Base-by-base conservation (phyloP, 2,329 filamentous ascomycete species). In the Hymenotorrendiella dingleyae region DNA sequence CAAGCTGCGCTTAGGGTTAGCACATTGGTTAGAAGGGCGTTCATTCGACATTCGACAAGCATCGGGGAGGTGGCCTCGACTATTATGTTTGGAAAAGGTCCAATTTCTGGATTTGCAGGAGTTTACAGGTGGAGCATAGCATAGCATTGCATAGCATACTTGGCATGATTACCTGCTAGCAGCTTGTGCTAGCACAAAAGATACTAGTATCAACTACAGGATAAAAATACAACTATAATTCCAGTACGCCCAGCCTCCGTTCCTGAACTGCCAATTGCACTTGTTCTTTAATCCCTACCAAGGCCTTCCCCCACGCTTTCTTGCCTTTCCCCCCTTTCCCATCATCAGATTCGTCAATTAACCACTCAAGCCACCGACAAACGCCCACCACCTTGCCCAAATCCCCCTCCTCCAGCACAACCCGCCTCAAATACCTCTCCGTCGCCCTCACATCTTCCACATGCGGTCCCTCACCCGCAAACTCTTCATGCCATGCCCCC, bases 391-490 rank as follows among this genome's bases (percentile, higher is more conserved):
- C 86, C 64, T 94, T 95, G 4, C 74, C 74, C 65, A 93, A 72
- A 60, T 96, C 82, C 45, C 74, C 71, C 63, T 97, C 93, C 44
- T 91, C 82, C 1, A 67, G 47, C 0, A 95, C 73, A 0, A 97
- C 86, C 20, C 74, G 74, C 4, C 62, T 69, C 22, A 97, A 63
- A 62, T 94, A 97, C 55, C 70, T 75, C 41, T 74, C 77, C 47
- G 97, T 70, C 27, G 90, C 80, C 29, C 73, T 73, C 0, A 91
- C 82, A 63, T 98, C 93, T 44, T 85, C 80, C 0, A 66, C 65
- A 62, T 93, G 89, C 1, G 93, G 93, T 0, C 86, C 88, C 3
- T 90, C 83, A 4, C 71, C 70, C 26, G 64, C 68, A 47, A 91
- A 94, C 47, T 83, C 80, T 3, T 67, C 60, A 50, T 88, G 75